phyloP scores from a whole-genome alignment of 2,329 filamentous ascomycete species.

The Diaporthe batatas region DNA sequence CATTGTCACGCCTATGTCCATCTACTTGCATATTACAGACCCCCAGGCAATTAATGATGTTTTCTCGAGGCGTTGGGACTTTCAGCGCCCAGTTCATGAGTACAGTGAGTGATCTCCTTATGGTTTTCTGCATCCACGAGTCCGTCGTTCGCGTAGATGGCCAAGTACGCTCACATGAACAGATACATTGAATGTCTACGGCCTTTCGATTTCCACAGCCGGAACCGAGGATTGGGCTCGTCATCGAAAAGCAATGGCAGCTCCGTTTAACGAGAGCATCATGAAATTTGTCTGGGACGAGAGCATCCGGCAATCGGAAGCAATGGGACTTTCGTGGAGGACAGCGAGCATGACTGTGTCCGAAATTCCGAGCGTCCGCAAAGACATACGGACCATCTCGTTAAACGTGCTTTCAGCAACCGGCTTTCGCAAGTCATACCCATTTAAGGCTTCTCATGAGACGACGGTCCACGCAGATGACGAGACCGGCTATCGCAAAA shows the following conservation, averaged over 20 bases:
- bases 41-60: background rate
- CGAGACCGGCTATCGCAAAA: slow-evolving; percentile 5
- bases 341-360: background rate
- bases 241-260: slow-evolving; percentile 11
- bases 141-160: too few relatives aligned
- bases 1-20: background rate
- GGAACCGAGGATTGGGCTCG: slow-evolving; percentile 14
- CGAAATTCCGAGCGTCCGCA: slow-evolving; percentile 2
- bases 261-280: slow-evolving; percentile 10
- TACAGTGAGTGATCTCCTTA: too few relatives aligned
- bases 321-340: slow-evolving; percentile 1
- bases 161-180: background rate
- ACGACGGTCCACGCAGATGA: background rate
- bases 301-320: background rate
- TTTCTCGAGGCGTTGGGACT: slow-evolving; percentile 2
- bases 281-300: slow-evolving; percentile 19
- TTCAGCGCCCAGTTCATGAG: background rate
- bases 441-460: background rate
- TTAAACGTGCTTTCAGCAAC: slow-evolving; percentile 18
- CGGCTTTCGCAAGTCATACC: background rate
- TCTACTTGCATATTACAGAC: background rate
- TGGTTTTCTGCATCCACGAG: too few relatives aligned
- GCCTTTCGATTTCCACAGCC: slow-evolving; percentile 1
- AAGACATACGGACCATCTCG: background rate
- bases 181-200: slow-evolving; percentile 17